Evolutionary conservation across 768 basidiomycete species (phyloP).

Genomic region (Mycena sanguinolenta): DNA sequence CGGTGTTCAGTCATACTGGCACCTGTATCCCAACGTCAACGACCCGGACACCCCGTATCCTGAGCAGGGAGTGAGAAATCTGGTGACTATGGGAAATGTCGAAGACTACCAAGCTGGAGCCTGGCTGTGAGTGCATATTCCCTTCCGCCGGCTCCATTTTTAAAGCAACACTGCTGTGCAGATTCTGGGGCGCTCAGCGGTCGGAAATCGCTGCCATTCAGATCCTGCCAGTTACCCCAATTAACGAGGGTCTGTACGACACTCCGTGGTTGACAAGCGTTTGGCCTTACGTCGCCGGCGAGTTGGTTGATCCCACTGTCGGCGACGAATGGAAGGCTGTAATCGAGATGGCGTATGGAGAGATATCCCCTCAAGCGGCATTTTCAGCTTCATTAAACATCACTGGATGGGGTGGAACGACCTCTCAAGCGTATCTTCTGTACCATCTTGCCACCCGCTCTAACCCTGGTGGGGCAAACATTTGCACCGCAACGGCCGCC

Average conservation of each 20-base stretch:
- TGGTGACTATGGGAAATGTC: conserved; percentile 53
- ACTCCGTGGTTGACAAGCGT: conserved; percentile 47
- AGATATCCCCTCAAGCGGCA: conserved; percentile 43
- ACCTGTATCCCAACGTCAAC: conserved; percentile 48
- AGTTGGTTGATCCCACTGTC: conserved; percentile 42
- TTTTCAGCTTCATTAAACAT: conserved; percentile 46
- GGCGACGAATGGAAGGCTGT: conserved; percentile 52
- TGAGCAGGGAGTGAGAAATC: conserved; percentile 44
- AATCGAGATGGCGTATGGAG: conserved; percentile 50
- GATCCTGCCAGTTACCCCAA: conserved; percentile 52
- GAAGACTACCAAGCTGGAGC: conserved; percentile 52
- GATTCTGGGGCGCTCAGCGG: conserved; percentile 51
- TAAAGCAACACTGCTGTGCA: conserved; percentile 6
- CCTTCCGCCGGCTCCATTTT: background rate
- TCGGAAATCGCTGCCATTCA: conserved; percentile 52
- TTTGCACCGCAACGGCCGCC: conserved; percentile 43
- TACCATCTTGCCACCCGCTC: conserved; percentile 51
- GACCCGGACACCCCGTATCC: conserved; percentile 53
- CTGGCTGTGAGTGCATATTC: conserved; percentile 46
- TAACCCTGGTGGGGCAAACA: conserved; percentile 40
- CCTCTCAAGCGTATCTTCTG: conserved; percentile 47
- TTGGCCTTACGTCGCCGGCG: conserved; percentile 43
- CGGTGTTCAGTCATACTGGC: conserved; percentile 52
- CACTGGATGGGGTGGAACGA: conserved; percentile 50
- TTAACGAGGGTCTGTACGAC: conserved; percentile 51